Evolutionary conservation across 768 basidiomycete genomes (phyloP), one percentile per base, ranked within the genome.

Genomic region (Phlebiopsis gigantea): DNA sequence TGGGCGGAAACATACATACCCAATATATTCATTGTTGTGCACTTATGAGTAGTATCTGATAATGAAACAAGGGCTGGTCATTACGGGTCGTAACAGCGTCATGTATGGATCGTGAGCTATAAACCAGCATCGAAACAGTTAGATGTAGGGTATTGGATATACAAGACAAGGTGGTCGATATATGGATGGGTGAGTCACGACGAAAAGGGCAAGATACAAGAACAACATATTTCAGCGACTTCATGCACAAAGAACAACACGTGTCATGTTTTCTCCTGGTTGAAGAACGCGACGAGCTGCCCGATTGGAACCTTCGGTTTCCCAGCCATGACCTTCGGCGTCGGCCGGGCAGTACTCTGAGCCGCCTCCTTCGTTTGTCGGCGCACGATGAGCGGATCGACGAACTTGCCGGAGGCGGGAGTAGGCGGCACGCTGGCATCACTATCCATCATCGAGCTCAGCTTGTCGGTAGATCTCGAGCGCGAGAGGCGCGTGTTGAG

Each of bases 281-380:
- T 88, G 63, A 93, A 93, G 70, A 88, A 93, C n/a, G 89, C 89
- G 14, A 91, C 88, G 43, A 93, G 70, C 64, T 92, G 80, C 9
- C 84, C 87, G 42, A 93, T 79, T 0, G 87, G 82, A 14, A 88
- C 79, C 73, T 90, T 91, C 53, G 76, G 82, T 43, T 73, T 77
- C 57, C 74, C 63, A 57, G 68, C 61, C 45, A 66, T 66, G 62
- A 71, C 71, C 62, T 72, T 75, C 9, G 55, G 80, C 70, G 80
- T 73, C 61, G 75, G 75, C 4, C 74, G 79, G 39, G 75, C 72
- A 59, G 59, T 55, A 43, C 65, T 74, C 43, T 62, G 64, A 8
- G 67, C 66, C 63, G 76, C 76, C 53, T 75, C 65, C 64, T 64
- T 78, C 69, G 80, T 79, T 71, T 89, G 87, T 62, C 77, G 82